These are phyloP conservation scores for Pseudogymnoascus pannorum DNA, from an alignment of 2,329 filamentous ascomycete genomes.

Conservation along the genomic window DNA sequence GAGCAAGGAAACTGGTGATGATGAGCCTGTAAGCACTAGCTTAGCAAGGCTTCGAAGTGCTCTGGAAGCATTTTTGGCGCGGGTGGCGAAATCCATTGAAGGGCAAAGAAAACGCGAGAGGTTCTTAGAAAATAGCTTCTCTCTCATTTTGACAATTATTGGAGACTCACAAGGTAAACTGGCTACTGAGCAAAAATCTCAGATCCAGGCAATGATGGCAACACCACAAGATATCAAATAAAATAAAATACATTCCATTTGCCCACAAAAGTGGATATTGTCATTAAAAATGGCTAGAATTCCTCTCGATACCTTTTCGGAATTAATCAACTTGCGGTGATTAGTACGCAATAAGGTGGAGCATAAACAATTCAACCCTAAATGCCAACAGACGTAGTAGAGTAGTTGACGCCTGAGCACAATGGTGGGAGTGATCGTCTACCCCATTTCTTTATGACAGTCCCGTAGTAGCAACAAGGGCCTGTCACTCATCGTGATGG, in stretches of 20 bases:
- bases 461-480: background rate
- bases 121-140: constrained; percentile 95
- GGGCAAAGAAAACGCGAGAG: constrained; percentile 76
- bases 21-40: constrained; percentile 83
- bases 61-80: constrained; percentile 74
- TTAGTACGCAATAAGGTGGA: background rate
- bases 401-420: background rate
- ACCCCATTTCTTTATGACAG: background rate
- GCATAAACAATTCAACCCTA: background rate
- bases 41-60: constrained; percentile 70
- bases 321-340: background rate
- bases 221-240: background rate
- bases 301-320: background rate
- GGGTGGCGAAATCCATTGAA: constrained; percentile 66
- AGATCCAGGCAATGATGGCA: constrained; percentile 4
- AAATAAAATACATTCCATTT: background rate
- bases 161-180: constrained; percentile 68
- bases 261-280: background rate
- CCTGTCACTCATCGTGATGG: background rate
- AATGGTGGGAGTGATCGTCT: background rate
- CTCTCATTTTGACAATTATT: constrained; percentile 86
- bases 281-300: background rate
- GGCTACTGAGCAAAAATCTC: constrained; percentile 59
- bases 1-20: constrained; percentile 84
- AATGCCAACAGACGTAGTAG: background rate